Base-by-base conservation (phyloP, 108 stramenopile species). In the Pseudonitzschia pungens region DNA sequence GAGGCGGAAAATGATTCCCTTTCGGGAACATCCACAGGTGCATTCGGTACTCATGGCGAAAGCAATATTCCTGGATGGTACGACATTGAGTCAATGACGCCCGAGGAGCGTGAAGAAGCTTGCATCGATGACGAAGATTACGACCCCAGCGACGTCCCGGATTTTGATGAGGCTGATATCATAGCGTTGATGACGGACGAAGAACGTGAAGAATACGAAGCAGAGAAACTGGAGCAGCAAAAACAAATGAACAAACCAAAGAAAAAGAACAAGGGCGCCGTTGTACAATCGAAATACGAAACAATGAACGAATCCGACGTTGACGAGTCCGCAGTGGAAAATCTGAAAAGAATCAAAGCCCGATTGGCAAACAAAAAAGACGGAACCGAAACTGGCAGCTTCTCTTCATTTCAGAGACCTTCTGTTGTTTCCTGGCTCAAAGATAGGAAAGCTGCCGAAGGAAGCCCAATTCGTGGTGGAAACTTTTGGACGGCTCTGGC, bases 401-500 rank as follows among this genome's bases (percentile, higher is more conserved):
- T 79, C 60, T 72, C 72, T 18, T 31, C 67, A 11, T 68, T 58
- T 27, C 54, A 76, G 44, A 77, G 91, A 54, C 92, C 92, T 28
- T 90, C 92, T 6, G 53, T 93, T 7, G 88, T 87, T 21, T 56
- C 75, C 14, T 93, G 92, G 92, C 80, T 93, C 26, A 93, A 93
- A 76, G 82, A 90, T 50, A 62, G 75, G 18, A 87, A 87, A 65
- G 83, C 81, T 11, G 54, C 75, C 5, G 86, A 89, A 48, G 89
- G 89, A 27, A 82, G 64, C 16, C 87, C 89, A 40, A 86, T 93
- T 71, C 83, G 85, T 44, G 92, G 92, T 42, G 92, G 92, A 1
- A 93, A 89, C n/a, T 82, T 85, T 73, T 93, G 92, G 92, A 82
- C 81, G 0, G 92, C 89, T 31, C 40, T 89, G 4, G 88, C 92